Evolutionary conservation across 352 stramenopile species (phyloP).

Genomic region (Globisporangium middletonii): DNA sequence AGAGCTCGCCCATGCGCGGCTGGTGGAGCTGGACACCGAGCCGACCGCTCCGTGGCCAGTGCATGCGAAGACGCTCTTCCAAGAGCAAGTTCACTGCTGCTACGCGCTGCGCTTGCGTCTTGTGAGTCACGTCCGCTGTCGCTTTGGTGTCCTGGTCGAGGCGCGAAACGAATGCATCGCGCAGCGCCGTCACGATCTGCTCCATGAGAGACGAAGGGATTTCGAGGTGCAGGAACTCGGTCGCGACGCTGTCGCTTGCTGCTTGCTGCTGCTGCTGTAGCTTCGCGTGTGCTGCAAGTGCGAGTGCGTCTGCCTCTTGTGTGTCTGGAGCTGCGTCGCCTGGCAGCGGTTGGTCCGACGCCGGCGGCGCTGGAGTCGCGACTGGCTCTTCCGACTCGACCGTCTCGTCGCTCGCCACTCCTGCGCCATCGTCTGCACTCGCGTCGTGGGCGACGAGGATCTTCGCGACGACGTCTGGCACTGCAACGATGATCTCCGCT

Average conservation of each 20-base stretch:
- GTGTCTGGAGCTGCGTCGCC: background rate
- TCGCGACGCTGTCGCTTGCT: conserved; percentile 17
- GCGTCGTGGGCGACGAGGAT: conserved; percentile 1
- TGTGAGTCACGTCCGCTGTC: conserved; percentile 18
- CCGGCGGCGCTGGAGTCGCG: background rate
- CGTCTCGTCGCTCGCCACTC: background rate
- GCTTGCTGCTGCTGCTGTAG: conserved; percentile 4
- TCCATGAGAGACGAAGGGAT: conserved; percentile 20
- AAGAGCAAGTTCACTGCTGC: conserved; percentile 38
- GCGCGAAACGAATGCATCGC: conserved; percentile 35
- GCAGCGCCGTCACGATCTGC: conserved; percentile 24
- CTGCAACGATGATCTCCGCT: background rate
- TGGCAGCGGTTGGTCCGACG: background rate
- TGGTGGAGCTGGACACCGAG: conserved; percentile 85
- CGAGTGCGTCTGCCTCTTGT: background rate
- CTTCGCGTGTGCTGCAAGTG: background rate
- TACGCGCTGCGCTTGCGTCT: conserved; percentile 30
- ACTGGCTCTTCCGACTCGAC: background rate
- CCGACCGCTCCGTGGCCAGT: conserved; percentile 83
- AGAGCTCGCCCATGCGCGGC: conserved; percentile 77
- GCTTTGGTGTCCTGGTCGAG: conserved; percentile 27
- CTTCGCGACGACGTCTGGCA: background rate
- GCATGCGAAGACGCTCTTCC: conserved; percentile 81
- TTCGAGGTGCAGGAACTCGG: conserved; percentile 29
- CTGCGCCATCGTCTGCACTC: background rate